These are phyloP conservation scores for Vigna angularis DNA, from an alignment of 306 rosid species.

Conservation along the genomic window DNA sequence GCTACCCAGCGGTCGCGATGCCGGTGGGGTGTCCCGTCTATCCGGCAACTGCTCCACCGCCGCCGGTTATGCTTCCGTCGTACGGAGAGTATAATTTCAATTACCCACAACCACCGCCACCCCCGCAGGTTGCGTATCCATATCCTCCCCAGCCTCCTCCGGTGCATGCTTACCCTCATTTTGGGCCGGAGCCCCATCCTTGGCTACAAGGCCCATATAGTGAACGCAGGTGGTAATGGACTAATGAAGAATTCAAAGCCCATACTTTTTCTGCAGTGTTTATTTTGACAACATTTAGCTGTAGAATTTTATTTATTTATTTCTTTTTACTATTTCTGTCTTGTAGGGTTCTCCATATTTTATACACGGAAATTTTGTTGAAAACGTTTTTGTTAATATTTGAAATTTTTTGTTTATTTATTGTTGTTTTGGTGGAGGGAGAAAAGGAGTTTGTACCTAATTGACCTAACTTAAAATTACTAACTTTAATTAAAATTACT, in stretches of 20 bases:
- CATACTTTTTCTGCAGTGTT: neutral
- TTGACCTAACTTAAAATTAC: neutral
- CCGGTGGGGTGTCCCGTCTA: constrained; percentile 10
- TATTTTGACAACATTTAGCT: neutral
- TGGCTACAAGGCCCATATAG: constrained; percentile 41
- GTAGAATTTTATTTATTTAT: neutral
- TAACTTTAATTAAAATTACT: neutral
- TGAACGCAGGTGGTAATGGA: constrained; percentile 43
- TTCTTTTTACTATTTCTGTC: neutral
- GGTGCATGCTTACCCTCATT: constrained; percentile 1
- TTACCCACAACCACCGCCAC: constrained; percentile 29
- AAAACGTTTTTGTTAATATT: neutral
- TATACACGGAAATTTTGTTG: neutral
- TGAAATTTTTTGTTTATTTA: neutral
- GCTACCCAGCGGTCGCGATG: constrained; percentile 27
- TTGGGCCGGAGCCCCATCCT: constrained; percentile 39
- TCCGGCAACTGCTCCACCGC: constrained; percentile 8
- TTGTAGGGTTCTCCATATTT: neutral
- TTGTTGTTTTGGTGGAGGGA: neutral
- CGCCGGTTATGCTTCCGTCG: constrained; percentile 10
- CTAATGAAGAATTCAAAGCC: neutral
- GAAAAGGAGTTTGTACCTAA: neutral
- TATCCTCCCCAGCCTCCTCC: constrained; percentile 44
- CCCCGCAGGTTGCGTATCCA: neutral
- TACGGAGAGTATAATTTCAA: constrained; percentile 5